Evolutionary conservation across 257 asterid genomes (phyloP), one percentile per base, ranked within the genome.

Genomic region (Asclepias syriaca): DNA sequence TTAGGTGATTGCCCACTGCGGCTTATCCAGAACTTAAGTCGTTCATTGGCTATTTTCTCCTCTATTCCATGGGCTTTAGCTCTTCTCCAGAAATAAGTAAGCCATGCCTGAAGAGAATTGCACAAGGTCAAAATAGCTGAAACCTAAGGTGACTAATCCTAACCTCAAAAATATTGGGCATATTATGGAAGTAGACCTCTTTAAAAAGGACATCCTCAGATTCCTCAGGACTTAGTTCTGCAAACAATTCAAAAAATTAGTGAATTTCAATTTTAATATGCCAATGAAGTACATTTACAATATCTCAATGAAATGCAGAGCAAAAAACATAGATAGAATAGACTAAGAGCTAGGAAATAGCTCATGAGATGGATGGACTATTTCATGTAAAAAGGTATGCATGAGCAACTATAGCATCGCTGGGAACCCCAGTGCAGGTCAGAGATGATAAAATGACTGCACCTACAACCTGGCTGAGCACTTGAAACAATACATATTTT

Each of bases 171-270:
- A 3, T 16, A n/a, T 21, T 24, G 15, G 8, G 34, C 49, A 37
- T 37, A 39, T 14, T n/a, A 15, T 55, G n/a, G 56, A 49, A 65
- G 18, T 24, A 39, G 57, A 91, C 98, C 97, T 93, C 98, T 85
- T 93, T 91, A 87, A 93, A 93, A 70, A 93, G 97, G 77, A 91
- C 96, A 81, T 93, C 98, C 80, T 93, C 97, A 53, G 97, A 87
- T 84, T 93, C 98, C 82, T 91, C 97, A 8, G 97, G 90, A 88
- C 98, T 84, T 76, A 93, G 89, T 75, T 91, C 98, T 93, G 92
- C 77, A 70, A 34, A 54, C 13, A 19, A 53, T 54, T 19, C 19
- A 0, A 27, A 69, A 18, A 69, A 50, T 32, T 34, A 37, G 66
- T 57, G 51, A 56, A 58, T 45, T 24, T 57, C 40, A 48, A 49